Conservation (phyloP, 2,329 filamentous ascomycete genomes). For the Thelonectria discophora region DNA sequence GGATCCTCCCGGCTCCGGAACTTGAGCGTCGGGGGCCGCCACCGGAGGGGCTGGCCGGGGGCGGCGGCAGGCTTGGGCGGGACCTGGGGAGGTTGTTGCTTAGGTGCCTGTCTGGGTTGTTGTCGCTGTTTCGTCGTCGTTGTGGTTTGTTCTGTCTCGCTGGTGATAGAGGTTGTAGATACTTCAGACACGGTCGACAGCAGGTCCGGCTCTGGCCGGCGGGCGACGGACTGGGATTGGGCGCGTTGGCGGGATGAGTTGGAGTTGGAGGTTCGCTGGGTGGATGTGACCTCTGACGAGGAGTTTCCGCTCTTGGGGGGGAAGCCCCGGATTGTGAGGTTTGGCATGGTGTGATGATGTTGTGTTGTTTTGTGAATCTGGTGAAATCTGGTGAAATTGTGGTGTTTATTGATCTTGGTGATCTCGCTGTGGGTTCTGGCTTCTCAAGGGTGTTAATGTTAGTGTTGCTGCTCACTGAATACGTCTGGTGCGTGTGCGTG, state of each 20-base stretch:
- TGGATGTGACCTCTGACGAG: conserved; percentile 30
- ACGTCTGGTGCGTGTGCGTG: conserved; percentile 19
- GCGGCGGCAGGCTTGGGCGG: conserved; percentile 7
- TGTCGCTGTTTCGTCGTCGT: conserved; percentile 1
- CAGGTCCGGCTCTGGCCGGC: conserved; percentile 32
- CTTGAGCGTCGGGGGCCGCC: conserved; percentile 38
- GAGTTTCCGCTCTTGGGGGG: conserved; percentile 31
- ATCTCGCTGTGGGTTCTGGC: conserved; percentile 1
- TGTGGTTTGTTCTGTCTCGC: conserved; percentile 14
- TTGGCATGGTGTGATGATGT: conserved; percentile 30
- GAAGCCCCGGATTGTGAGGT: conserved; percentile 40
- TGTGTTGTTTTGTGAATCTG: neutral
- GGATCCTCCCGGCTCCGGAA: conserved; percentile 37
- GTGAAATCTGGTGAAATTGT: neutral
- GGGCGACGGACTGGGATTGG: conserved; percentile 33
- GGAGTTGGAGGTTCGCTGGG: conserved; percentile 26
- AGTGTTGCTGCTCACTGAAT: conserved; percentile 15
- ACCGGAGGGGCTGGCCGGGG: conserved; percentile 32
- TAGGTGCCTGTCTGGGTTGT: conserved; percentile 15
- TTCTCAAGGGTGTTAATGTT: neutral
- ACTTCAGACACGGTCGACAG: conserved; percentile 42
- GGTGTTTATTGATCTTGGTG: neutral
- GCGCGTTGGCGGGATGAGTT: conserved; percentile 31
- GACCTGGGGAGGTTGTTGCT: conserved; percentile 6
- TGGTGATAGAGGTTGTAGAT: conserved; percentile 25